Base-by-base conservation (phyloP, 805 yeast genomes). In the Wickerhamomyces alni region DNA sequence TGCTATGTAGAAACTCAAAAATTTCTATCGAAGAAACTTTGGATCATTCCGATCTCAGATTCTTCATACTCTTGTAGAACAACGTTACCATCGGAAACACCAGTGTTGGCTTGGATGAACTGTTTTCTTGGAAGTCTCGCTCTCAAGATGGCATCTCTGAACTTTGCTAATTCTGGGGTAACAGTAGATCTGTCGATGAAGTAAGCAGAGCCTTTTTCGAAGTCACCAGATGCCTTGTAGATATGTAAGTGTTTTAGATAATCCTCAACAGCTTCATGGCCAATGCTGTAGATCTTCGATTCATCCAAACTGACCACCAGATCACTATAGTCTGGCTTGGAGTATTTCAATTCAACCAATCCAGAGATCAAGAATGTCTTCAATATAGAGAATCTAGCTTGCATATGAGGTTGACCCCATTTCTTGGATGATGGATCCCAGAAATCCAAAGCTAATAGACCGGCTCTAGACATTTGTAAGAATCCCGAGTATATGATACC, bases 391-490 rank as follows among this genome's bases (percentile, higher is more conserved):
- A 74, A 87, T 61, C 96, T 72, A 4, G 95, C 96, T 65, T 87
- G 95, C 87, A 87, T 86, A 59, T 87, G 96, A 12, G 96, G 80
- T 65, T 87, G 96, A 24, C 96, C 96, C 95, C 96, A 87, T 63
- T 86, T 87, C 43, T 69, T 66, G 22, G 86, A 72, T 33, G 63
- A 62, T 30, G 95, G 95, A 60, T 87, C 95, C 87, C 94, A 87
- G 58, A 73, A 85, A 60, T 87, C 95, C 55, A 87, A 70, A 8
- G 85, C 91, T 27, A 83, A 55, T 36, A 87, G 66, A 42, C 96
- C 96, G 6, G 95, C 95, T 51, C 95, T 73, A 19, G 87, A 83
- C 96, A 87, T 87, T 47, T 76, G 79, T 47, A 87, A 64, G 49
- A 80, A 84, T 13, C 89, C 85, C 31, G 83, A 70, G 52, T 72